Evolutionary conservation across 140 eudicot species (phyloP).

Genomic region (Flaveria floridana): DNA sequence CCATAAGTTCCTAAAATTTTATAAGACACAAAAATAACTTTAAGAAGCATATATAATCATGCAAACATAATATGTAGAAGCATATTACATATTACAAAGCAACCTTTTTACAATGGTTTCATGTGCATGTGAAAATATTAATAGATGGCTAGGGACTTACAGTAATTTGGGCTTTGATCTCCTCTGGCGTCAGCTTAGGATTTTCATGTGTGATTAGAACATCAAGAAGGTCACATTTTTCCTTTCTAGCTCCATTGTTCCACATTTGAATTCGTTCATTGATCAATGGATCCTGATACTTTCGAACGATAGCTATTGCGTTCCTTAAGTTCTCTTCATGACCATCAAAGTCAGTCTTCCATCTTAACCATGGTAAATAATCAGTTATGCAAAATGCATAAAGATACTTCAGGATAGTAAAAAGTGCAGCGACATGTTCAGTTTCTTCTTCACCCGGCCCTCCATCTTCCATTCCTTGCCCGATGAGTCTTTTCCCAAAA

Average conservation of each 20-base stretch:
- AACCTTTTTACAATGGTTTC: not conserved
- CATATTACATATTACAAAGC: too few relatives aligned
- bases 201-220: slow-evolving; percentile 32
- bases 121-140: not conserved
- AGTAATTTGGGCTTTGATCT: slow-evolving; percentile 9
- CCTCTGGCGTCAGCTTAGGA: slow-evolving; percentile 9
- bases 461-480: slow-evolving; percentile 24
- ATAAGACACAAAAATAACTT: not conserved
- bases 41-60: too few relatives aligned
- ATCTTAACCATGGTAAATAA: slow-evolving; percentile 41
- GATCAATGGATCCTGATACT: slow-evolving; percentile 21
- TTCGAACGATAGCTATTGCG: slow-evolving; percentile 13
- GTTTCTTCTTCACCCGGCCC: slow-evolving; percentile 35
- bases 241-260: slow-evolving; percentile 28
- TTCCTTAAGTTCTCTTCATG: slow-evolving; percentile 22
- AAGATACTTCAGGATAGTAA: slow-evolving; percentile 26
- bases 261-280: slow-evolving; percentile 38
- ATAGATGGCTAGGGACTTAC: not conserved
- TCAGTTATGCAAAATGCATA: slow-evolving; percentile 39
- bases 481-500: slow-evolving; percentile 2
- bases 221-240: slow-evolving; percentile 36
- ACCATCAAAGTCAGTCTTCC: slow-evolving; percentile 38
- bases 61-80: too few relatives aligned
- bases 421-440: slow-evolving; percentile 37
- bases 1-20: slow-evolving; percentile 36